Percentiles rank a stretch among this genome's conserved stretches.
These are phyloP conservation scores for Vitis labrusca DNA, from an alignment of 164 flowering plant species.

Conservation along the genomic window DNA sequence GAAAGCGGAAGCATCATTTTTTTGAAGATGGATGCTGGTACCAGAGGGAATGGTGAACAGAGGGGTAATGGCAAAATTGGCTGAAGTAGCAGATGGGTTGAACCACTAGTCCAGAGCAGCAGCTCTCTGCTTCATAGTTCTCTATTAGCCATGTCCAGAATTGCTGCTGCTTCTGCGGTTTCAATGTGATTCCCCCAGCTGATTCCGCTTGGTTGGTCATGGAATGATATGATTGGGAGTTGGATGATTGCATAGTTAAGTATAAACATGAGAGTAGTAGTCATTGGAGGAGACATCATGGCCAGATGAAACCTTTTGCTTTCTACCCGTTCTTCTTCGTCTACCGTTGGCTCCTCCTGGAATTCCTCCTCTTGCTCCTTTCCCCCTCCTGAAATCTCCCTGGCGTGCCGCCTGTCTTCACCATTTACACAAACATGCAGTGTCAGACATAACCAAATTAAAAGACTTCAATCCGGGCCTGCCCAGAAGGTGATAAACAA, in stretches of 20 bases:
- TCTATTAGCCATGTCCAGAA: too few species aligned
- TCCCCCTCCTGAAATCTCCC: slow-evolving; percentile 21
- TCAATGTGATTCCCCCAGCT: too few species aligned
- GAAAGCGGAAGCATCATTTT: too few species aligned
- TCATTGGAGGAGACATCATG: slow-evolving; percentile 30
- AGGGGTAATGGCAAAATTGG: too few species aligned
- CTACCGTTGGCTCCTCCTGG: slow-evolving; percentile 24
- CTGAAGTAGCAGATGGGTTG: too few species aligned
- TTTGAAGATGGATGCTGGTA: too few species aligned
- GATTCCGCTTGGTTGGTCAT: too few species aligned
- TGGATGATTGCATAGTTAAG: slow-evolving; percentile 4
- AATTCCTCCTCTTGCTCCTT: slow-evolving; percentile 33
- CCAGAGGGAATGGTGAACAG: too few species aligned
- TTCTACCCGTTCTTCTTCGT: slow-evolving; percentile 21
- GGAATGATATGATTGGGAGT: neutral
- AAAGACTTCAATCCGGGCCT: neutral
- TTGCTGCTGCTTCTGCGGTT: too few species aligned
- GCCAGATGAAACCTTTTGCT: slow-evolving; percentile 31
- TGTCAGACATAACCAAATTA: too few species aligned
- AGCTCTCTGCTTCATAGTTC: too few species aligned
- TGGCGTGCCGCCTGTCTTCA: slow-evolving; percentile 38
- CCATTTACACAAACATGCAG: neutral
- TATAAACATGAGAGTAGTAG: slow-evolving; percentile 16
- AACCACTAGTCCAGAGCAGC: too few species aligned
- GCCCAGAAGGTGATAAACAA: neutral